Percentiles rank a stretch among this genome's conserved stretches.
phyloP scores from a whole-genome alignment of 2,329 filamentous ascomycete species.

The Colletotrichum sojae region DNA sequence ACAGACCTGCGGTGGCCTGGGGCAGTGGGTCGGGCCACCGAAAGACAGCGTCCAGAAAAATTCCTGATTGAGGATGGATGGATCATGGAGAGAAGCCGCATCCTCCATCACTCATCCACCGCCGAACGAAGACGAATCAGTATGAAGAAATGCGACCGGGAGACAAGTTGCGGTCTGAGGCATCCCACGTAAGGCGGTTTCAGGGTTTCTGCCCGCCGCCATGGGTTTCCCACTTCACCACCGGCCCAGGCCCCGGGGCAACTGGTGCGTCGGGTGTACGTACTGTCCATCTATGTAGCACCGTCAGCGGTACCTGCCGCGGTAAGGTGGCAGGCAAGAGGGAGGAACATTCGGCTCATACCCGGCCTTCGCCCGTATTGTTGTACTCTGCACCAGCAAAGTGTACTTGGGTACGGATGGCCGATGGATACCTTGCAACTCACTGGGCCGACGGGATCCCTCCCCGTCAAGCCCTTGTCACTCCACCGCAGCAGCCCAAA shows the following conservation, averaged over 20 bases:
- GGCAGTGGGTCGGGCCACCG: constrained; percentile 9
- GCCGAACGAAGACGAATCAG: constrained; percentile 17
- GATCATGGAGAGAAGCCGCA: constrained; percentile 14
- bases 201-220: constrained; percentile 33
- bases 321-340: neutral
- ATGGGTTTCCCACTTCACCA: constrained; percentile 19
- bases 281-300: neutral
- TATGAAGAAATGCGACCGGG: constrained; percentile 33
- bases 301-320: constrained; percentile 12
- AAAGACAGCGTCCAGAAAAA: constrained; percentile 35
- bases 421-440: neutral
- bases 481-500: constrained; percentile 4
- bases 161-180: constrained; percentile 41
- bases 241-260: constrained; percentile 10
- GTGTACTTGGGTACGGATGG: no score
- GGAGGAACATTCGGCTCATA: neutral
- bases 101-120: constrained; percentile 8
- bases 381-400: no score
- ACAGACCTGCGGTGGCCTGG: constrained; percentile 1
- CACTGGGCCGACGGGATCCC: constrained; percentile 23
- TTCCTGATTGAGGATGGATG: constrained; percentile 34
- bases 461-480: constrained; percentile 21
- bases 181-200: constrained; percentile 23
- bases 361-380: neutral
- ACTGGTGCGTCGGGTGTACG: no score